phyloP scores from a whole-genome alignment of 345 rosid genomes.

The Crucihimalaya himalaica region DNA sequence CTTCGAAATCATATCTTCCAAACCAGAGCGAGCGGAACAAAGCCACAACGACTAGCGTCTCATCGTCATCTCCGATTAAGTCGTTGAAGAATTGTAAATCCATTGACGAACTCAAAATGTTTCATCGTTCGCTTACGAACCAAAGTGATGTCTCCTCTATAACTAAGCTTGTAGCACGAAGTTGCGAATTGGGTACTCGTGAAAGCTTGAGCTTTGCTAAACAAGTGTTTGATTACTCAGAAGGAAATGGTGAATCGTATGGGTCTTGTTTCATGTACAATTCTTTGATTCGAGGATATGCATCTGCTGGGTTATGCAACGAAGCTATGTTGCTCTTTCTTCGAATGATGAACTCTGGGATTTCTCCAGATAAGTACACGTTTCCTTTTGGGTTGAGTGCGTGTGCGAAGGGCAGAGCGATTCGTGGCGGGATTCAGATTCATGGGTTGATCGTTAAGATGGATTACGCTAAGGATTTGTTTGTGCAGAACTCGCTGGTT shows the following conservation, averaged over 20 bases:
- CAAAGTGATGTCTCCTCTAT: slow-evolving; percentile 39
- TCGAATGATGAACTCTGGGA: slow-evolving; percentile 45
- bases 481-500: slow-evolving; percentile 58
- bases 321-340: slow-evolving; percentile 48
- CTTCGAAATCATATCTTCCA: slow-evolving; percentile 19
- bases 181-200: slow-evolving; percentile 50
- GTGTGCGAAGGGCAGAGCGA: slow-evolving; percentile 50
- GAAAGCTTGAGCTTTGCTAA: slow-evolving; percentile 60
- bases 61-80: slow-evolving; percentile 18
- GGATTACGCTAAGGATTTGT: slow-evolving; percentile 51
- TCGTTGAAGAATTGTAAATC: slow-evolving; percentile 45
- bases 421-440: slow-evolving; percentile 51
- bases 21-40: slow-evolving; percentile 10
- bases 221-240: slow-evolving; percentile 45
- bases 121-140: slow-evolving; percentile 46
- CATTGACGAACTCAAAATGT: slow-evolving; percentile 45
- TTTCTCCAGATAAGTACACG: slow-evolving; percentile 59
- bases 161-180: slow-evolving; percentile 45
- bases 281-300: slow-evolving; percentile 58
- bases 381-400: slow-evolving; percentile 64
- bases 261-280: slow-evolving; percentile 56
- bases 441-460: slow-evolving; percentile 54
- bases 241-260: slow-evolving; percentile 32
- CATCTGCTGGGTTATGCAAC: slow-evolving; percentile 47
- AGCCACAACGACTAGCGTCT: slow-evolving; percentile 2